Evolutionary conservation across 371 early-diverging fungal species (phyloP).

Genomic region (Saksenaea vasiformis): DNA sequence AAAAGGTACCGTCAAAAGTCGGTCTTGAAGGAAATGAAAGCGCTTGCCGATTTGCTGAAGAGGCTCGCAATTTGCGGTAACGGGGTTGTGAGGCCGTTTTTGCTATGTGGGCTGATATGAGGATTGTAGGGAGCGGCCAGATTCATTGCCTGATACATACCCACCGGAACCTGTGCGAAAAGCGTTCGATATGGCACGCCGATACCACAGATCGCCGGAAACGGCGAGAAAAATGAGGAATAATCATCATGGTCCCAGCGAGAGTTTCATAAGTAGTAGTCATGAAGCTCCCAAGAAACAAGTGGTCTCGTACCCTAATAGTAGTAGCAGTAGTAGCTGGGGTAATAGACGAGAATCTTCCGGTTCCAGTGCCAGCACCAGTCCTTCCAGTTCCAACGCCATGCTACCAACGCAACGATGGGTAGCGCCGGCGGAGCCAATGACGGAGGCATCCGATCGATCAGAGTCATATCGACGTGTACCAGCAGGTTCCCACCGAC

Average conservation of each 20-base stretch:
- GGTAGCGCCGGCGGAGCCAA: not conserved
- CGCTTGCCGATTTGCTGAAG: not conserved
- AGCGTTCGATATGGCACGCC: conserved; percentile 1
- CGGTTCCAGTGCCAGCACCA: not conserved
- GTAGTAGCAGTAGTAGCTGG: too few relatives aligned
- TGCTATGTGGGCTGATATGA: not conserved
- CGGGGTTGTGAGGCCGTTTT: not conserved
- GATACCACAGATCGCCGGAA: not conserved
- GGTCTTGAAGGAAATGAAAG: conserved; percentile 4
- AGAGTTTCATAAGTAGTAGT: not conserved
- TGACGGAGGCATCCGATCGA: not conserved
- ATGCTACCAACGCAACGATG: not conserved
- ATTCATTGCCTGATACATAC: not conserved
- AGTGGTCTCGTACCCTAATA: not conserved
- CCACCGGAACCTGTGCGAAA: conserved; percentile 2
- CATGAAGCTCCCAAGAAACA: not conserved
- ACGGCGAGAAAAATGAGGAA: not conserved
- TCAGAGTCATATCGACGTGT: not conserved
- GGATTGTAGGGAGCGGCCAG: conserved; percentile 1
- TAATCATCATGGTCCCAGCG: not conserved
- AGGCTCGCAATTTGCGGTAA: conserved; percentile 2
- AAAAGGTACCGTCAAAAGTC: conserved; percentile 5
- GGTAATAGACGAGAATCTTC: not conserved
- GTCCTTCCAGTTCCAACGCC: not conserved
- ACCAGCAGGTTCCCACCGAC: not conserved